Percentiles rank a stretch among this genome's conserved stretches.
Evolutionary conservation across 495 filamentous ascomycete genomes (phyloP).

Genomic region (Usnea hakonensis): DNA sequence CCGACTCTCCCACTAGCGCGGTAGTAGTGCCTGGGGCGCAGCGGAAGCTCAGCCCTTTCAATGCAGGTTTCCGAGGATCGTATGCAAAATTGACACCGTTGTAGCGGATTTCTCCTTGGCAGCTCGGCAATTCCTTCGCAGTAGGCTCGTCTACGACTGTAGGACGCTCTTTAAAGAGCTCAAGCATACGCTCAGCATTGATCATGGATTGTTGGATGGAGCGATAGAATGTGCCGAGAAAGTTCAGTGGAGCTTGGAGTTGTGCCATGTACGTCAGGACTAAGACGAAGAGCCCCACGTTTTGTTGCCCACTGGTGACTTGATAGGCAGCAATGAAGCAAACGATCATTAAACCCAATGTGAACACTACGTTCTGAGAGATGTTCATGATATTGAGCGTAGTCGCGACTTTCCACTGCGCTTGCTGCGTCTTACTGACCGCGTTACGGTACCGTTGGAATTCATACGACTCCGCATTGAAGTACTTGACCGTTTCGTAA

Average conservation of each 20-base stretch:
- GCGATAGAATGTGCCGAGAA: conserved; percentile 96
- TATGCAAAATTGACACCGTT: conserved; percentile 86
- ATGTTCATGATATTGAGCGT: conserved; percentile 92
- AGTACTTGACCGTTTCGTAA: conserved; percentile 98
- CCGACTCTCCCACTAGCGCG: conserved; percentile 90
- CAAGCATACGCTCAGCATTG: conserved; percentile 88
- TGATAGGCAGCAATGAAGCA: conserved; percentile 87
- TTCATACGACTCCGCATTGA: conserved; percentile 92
- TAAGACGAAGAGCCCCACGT: conserved; percentile 71
- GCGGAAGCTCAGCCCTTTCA: conserved; percentile 72
- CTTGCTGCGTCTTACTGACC: conserved; percentile 71
- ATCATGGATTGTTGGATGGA: conserved; percentile 96
- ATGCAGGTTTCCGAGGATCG: conserved; percentile 76
- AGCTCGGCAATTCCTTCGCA: conserved; percentile 50
- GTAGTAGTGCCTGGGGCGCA: conserved; percentile 87
- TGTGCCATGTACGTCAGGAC: conserved; percentile 88
- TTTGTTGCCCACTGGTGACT: conserved; percentile 61
- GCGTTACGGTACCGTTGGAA: conserved; percentile 77
- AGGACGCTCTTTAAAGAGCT: conserved; percentile 90
- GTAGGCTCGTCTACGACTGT: conserved; percentile 68
- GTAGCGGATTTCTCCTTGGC: conserved; percentile 76
- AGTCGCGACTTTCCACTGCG: conserved; percentile 80
- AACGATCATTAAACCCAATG: conserved; percentile 72
- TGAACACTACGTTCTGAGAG: conserved; percentile 88
- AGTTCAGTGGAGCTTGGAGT: conserved; percentile 87